Base-by-base conservation (phyloP, 2,329 filamentous ascomycete genomes). In the Hymenoscyphus repandus region DNA sequence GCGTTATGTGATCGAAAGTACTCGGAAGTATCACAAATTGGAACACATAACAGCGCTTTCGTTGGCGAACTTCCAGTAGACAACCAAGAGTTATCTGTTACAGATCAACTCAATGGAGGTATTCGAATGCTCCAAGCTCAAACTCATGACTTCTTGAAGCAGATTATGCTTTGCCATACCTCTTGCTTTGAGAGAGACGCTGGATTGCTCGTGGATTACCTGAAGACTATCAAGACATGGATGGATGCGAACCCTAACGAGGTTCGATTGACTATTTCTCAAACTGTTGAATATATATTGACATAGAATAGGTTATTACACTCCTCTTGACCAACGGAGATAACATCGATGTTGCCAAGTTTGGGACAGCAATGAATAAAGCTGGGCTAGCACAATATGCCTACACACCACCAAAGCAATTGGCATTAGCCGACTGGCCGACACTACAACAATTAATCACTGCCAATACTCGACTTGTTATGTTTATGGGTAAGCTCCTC, bases 1-100 rank as follows among this genome's bases (percentile, higher is more conserved):
- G 73, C 75, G 38, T 78, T 93, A 27, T 93, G 89, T 73, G 72
- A 70, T 53, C 80, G 80, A 56, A 70, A 78, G n/a, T 93, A 91
- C 72, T 84, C 81, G 68, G 80, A 86, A 58, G 78, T 93, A 58
- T 90, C 88, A 1, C 78, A 90, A 65, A 79, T 93, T 59, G 85
- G 83, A 20, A 74, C 84, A 3, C 85, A 88, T 67, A 77, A 88
- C 68, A 80, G 78, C 2, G 59, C 65, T 1, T 67, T 67, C 22
- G 64, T 65, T 6, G 65, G 65, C 3, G 31, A 52, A 9, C 45
- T 64, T 10, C 59, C 56, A 4, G 63, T 59, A 10, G 54, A 66
- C 13, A 85, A 85, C 64, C 84, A 88, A 61, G 74, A 78, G 50
- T 68, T 80, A 30, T 72, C 75, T 2, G 74, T 84, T n/a, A 74